Percentiles rank a stretch among this genome's conserved stretches.
phyloP scores from a whole-genome alignment of 2,329 filamentous ascomycete species.

The Aspergillus sp. region DNA sequence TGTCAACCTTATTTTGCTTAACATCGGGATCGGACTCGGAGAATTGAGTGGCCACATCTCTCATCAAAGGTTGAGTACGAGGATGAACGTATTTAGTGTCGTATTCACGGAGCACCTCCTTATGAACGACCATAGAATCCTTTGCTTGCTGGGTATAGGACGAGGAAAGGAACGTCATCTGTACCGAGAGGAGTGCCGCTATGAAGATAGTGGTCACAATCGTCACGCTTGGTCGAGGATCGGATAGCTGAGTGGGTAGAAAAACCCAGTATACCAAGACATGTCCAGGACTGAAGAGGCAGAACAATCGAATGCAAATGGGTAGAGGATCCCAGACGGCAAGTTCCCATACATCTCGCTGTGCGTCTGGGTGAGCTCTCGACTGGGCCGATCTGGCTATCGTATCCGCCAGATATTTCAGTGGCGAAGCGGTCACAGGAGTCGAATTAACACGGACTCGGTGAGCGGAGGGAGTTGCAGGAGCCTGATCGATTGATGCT shows the following conservation, averaged over 20 bases:
- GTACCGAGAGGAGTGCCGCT: constrained; percentile 70
- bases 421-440: constrained; percentile 73
- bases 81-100: constrained; percentile 95
- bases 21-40: constrained; percentile 50
- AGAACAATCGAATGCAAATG: constrained; percentile 78
- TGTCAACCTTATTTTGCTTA: constrained; percentile 58
- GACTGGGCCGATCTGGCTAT: constrained; percentile 75
- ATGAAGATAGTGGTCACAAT: constrained; percentile 81
- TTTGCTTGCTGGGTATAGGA: constrained; percentile 82
- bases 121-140: constrained; percentile 80
- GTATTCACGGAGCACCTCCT: constrained; percentile 92
- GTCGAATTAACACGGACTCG: constrained; percentile 87
- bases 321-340: constrained; percentile 91
- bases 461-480: constrained; percentile 79
- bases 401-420: constrained; percentile 71
- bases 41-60: constrained; percentile 78
- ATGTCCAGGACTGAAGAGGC: constrained; percentile 90
- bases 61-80: constrained; percentile 75
- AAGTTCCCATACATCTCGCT: constrained; percentile 91
- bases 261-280: constrained; percentile 88
- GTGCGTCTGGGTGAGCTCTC: constrained; percentile 72
- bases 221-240: constrained; percentile 80
- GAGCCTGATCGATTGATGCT: constrained; percentile 72
- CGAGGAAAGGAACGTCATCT: constrained; percentile 72
- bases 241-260: constrained; percentile 72